Evolutionary conservation across 805 yeast species (phyloP), one percentile per base, ranked within the genome.

Genomic region (Saturnispora sanitii): DNA sequence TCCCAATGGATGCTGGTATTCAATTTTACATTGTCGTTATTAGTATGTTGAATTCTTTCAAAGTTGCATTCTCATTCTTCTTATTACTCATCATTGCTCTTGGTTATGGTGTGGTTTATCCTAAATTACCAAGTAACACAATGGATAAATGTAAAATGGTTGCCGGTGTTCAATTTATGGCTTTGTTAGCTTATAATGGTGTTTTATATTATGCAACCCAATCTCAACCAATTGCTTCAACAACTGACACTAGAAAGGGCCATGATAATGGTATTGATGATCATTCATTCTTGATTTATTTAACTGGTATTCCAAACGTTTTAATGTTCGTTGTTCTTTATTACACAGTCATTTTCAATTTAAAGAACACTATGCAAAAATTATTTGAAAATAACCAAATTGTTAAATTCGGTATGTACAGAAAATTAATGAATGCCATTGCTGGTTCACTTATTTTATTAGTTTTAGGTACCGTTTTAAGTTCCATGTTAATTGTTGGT

Each of bases 21-120:
- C 82, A 77, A 47, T 74, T 76, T 31, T 84, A 87, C 62, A 72
- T 86, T 71, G 76, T 76, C 7, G 73, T 90, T 55, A 73, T 90
- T 38, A 79, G 96, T 2, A 58, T 85, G 25, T 64, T 90, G 58
- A 84, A 86, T 56, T 77, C 95, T 2, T 75, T 77, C 50, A 82
- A 92, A 54, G 72, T 85, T 39, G 79, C 96, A 1, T 84, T 86
- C 58, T 83, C 96, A 6, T 82, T 90, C 62, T 92, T 90, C 65
- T 65, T 92, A 52, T 67, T 92, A 42, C 67, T 90, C 48, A 80
- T 86, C 52, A 90, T 92, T 42, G 72, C 94, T 12, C 67, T 88
- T 49, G 99, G 99, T 31, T 92, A 88, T 62, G 96, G 97, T 47
- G 87, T 92, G 36, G 97, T 92, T 37, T 77, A 75, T 55, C 87